Conservation (phyloP, 2,329 filamentous ascomycete species). For the Phialocephala subalpina region DNA sequence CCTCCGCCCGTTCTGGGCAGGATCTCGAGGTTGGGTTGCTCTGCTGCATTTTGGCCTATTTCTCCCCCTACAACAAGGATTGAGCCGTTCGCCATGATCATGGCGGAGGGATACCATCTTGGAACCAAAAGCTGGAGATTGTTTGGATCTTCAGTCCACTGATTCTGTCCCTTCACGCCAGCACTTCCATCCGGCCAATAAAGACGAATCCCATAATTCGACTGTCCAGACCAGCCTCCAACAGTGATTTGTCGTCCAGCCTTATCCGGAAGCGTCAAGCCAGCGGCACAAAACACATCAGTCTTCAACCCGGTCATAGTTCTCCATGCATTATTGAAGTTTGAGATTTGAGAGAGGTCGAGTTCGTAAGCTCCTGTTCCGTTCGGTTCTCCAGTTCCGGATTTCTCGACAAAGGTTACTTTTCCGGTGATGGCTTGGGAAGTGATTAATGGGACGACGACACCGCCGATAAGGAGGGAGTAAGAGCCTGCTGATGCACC, state of each 20-base stretch:
- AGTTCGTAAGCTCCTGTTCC: constrained; percentile 73
- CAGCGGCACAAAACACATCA: constrained; percentile 73
- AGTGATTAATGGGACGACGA: constrained; percentile 52
- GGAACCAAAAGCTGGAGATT: constrained; percentile 63
- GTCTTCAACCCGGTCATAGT: constrained; percentile 66
- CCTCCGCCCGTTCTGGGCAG: constrained; percentile 59
- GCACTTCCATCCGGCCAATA: constrained; percentile 67
- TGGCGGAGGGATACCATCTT: constrained; percentile 70
- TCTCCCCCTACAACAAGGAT: constrained; percentile 72
- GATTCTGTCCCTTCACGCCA: constrained; percentile 65
- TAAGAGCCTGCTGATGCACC: constrained; percentile 64
- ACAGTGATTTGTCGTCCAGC: constrained; percentile 70
- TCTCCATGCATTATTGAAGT: constrained; percentile 64
- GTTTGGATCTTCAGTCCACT: constrained; percentile 69
- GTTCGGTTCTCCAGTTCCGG: constrained; percentile 62
- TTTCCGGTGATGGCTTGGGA: constrained; percentile 63
- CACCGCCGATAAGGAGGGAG: constrained; percentile 66
- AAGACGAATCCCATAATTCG: constrained; percentile 67
- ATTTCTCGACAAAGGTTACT: constrained; percentile 67
- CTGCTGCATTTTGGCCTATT: constrained; percentile 65
- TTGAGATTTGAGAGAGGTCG: constrained; percentile 60
- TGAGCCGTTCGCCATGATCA: constrained; percentile 72
- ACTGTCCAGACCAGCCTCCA: constrained; percentile 71
- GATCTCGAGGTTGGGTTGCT: constrained; percentile 69
- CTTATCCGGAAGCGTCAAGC: constrained; percentile 69